phyloP scores from a whole-genome alignment of 345 rosid genomes.

The Camelina laxa region DNA sequence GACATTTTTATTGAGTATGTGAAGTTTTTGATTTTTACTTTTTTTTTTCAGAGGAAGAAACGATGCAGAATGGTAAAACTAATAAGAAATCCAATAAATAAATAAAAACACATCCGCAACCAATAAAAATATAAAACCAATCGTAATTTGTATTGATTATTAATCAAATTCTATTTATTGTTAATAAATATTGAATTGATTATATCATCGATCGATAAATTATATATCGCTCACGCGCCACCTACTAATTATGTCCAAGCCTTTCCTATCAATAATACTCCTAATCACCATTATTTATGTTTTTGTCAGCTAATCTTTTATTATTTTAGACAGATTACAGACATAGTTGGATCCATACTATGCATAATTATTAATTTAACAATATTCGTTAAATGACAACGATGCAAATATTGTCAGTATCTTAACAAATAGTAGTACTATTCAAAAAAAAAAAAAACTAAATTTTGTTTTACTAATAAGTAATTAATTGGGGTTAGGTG shows the following conservation, averaged over 20 bases:
- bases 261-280: constrained; percentile 16
- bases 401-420: constrained; percentile 35
- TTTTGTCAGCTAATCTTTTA: constrained; percentile 30
- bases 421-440: background rate
- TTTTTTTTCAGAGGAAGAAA: background rate
- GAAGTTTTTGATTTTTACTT: background rate
- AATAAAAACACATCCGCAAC: background rate
- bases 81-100: background rate
- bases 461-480: constrained; percentile 1
- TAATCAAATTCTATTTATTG: background rate
- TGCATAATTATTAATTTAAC: constrained; percentile 29
- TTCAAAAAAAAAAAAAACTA: background rate
- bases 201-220: constrained; percentile 8
- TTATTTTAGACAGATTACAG: background rate
- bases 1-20: background rate
- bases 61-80: background rate
- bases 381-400: constrained; percentile 27
- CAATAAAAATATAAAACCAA: background rate
- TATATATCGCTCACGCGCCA: background rate
- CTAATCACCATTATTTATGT: constrained; percentile 16
- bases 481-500: constrained; percentile 32
- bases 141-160: background rate
- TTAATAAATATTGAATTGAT: background rate
- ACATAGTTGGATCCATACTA: constrained; percentile 28
- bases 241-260: constrained; percentile 28